Evolutionary conservation across 2,329 filamentous ascomycete genomes (phyloP).

Genomic region (Pestalotiopsis sp.): DNA sequence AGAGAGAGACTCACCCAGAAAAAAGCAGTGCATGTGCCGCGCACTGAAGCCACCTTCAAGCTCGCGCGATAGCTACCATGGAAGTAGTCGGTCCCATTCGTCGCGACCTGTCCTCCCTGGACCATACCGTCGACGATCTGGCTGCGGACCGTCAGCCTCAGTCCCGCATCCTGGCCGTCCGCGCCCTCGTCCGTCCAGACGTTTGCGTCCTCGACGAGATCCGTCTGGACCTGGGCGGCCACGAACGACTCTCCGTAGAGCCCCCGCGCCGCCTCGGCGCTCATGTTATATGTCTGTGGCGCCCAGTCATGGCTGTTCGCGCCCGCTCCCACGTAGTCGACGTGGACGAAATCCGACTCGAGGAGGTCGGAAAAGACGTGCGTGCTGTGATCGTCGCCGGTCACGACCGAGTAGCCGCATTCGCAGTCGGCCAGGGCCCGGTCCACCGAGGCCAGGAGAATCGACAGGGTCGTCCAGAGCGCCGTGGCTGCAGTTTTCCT

Average conservation of each 20-base stretch:
- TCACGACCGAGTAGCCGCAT: constrained; percentile 69
- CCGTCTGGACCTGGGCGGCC: constrained; percentile 58
- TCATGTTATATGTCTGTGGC: constrained; percentile 68
- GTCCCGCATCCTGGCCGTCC: constrained; percentile 49
- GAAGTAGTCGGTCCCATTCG: constrained; percentile 61
- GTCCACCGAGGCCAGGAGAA: constrained; percentile 18
- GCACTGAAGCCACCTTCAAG: constrained; percentile 62
- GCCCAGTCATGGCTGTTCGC: constrained; percentile 50
- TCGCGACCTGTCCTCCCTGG: constrained; percentile 65
- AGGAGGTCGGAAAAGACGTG: constrained; percentile 69
- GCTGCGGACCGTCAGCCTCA: constrained; percentile 59
- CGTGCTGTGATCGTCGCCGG: constrained; percentile 38
- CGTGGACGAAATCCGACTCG: constrained; percentile 71
- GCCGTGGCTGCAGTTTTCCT: background rate
- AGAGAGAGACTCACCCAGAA: constrained; percentile 64
- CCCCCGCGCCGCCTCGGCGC: constrained; percentile 59
- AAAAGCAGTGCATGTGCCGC: constrained; percentile 76
- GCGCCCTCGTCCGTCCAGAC: constrained; percentile 46
- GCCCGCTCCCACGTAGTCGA: constrained; percentile 51
- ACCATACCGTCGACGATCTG: constrained; percentile 53
- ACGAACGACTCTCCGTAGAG: constrained; percentile 67
- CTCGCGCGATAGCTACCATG: constrained; percentile 71
- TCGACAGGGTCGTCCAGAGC: constrained; percentile 5
- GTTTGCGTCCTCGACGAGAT: constrained; percentile 44
- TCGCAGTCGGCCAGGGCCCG: constrained; percentile 57